Base-by-base conservation (phyloP, 441 rosid genomes). In the Rhodomyrtus psidioides region DNA sequence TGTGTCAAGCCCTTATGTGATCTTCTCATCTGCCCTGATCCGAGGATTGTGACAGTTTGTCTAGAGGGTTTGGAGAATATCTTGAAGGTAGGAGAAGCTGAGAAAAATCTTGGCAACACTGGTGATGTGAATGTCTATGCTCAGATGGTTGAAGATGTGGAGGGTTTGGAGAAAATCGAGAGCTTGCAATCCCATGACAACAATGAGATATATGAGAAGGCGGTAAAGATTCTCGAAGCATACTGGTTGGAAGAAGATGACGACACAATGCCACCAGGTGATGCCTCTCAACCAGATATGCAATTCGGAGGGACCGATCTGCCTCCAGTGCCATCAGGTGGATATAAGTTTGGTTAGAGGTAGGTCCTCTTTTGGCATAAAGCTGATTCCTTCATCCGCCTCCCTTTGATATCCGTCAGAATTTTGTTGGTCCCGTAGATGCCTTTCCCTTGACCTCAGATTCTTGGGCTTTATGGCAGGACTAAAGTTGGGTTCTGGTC, bases 181-280 rank as follows among this genome's bases (percentile, higher is more conserved):
- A 82, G 82, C 74, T 82, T 86, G 53, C 87, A 86, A 62, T 57
- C 81, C 26, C 87, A 86, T 14, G 87, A 86, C 55, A 86, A 86
- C 65, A 81, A 83, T 58, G 87, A 85, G 83, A 85, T 85, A 53
- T 85, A 85, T 44, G 88, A 86, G 82, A 86, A 87, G 83, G 96
- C 96, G 70, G 96, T 96, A 56, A 94, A 93, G 89, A 91, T 95
- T 84, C 94, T 96, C 1, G 98, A 94, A 90, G 91, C 96, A 54
- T 95, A 94, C 90, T 96, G 99, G 99, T 84, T 93, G 88, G 97
- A 93, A 87, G 97, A 94, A 84, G 98, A 94, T 14, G 98, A 93
- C 6, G 96, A 93, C 88, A 89, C 93, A 23, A 91, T 91, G 92
- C 94, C 94, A 24, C 91, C 94, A 53, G 97, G 94, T 49, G 96